A percentile compares a stretch with the other conserved stretches of the same genome.
Evolutionary conservation across 176 grass and related monocot species (phyloP).

Genomic region (Phoenix dactylifera): DNA sequence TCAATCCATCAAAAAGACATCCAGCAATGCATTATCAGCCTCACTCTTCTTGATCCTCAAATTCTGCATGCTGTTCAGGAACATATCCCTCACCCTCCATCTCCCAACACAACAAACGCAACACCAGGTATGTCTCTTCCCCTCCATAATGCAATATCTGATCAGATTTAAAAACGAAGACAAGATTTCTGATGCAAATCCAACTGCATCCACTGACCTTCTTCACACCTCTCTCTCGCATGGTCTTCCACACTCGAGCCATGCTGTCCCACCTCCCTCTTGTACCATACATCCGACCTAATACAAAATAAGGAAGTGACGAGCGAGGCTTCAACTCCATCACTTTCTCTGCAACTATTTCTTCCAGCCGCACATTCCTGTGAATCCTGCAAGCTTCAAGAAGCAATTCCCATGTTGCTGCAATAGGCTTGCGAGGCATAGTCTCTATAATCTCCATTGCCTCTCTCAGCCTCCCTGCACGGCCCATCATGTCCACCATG

Average conservation of each 20-base stretch:
- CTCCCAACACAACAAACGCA: slow-evolving; percentile 53
- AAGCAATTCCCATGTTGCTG: slow-evolving; percentile 41
- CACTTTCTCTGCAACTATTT: slow-evolving; percentile 61
- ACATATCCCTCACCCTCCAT: slow-evolving; percentile 25
- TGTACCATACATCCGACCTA: slow-evolving; percentile 44
- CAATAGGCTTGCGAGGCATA: slow-evolving; percentile 24
- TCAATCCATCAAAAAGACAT: too few relatives aligned
- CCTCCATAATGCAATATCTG: slow-evolving; percentile 61
- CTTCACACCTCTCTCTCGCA: slow-evolving; percentile 50
- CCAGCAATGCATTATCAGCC: background rate
- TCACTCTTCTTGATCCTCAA: slow-evolving; percentile 7
- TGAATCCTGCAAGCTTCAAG: slow-evolving; percentile 63
- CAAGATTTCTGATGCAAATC: slow-evolving; percentile 57
- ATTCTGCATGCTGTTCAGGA: slow-evolving; percentile 1
- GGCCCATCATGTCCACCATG: slow-evolving; percentile 56
- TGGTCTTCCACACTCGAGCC: slow-evolving; percentile 58
- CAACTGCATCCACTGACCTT: slow-evolving; percentile 52
- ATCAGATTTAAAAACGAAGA: slow-evolving; percentile 43
- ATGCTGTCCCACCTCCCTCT: slow-evolving; percentile 85
- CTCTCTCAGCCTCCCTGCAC: slow-evolving; percentile 57
- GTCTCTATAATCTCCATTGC: slow-evolving; percentile 45
- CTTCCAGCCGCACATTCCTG: slow-evolving; percentile 33
- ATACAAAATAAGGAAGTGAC: slow-evolving; percentile 58
- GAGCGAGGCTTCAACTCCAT: slow-evolving; percentile 27
- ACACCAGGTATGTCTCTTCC: slow-evolving; percentile 38